phyloP scores from a whole-genome alignment of 2,329 filamentous ascomycete genomes.

The Aureobasidium sp. region DNA sequence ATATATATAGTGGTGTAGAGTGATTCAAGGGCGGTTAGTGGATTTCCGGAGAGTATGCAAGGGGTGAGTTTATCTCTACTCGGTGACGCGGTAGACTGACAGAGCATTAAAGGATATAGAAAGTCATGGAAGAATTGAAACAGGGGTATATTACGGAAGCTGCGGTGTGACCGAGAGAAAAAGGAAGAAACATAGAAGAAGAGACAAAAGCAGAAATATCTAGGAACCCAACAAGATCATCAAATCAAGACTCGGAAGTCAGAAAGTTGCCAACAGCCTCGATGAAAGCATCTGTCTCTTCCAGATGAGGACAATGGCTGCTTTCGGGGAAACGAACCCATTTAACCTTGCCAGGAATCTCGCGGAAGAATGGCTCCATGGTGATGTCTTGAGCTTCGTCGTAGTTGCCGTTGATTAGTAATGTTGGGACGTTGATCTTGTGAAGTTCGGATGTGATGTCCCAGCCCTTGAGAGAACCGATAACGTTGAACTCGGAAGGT shows the following conservation, averaged over 20 bases:
- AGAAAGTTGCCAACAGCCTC: slow-evolving; percentile 28
- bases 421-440: slow-evolving; percentile 30
- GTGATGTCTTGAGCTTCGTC: slow-evolving; percentile 32
- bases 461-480: slow-evolving; percentile 35
- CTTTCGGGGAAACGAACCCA: slow-evolving; percentile 31
- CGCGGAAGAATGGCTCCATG: slow-evolving; percentile 29
- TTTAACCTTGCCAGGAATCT: slow-evolving; percentile 30
- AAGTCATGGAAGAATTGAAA: neutral
- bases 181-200: neutral
- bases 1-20: no score
- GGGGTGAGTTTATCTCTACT: no score
- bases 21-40: no score
- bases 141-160: neutral
- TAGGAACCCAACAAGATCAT: neutral
- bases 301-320: slow-evolving; percentile 29
- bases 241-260: neutral
- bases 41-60: no score
- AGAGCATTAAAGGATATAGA: neutral
- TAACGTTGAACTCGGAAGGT: slow-evolving; percentile 31
- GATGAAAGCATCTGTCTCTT: slow-evolving; percentile 31
- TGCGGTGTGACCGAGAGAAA: neutral
- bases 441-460: slow-evolving; percentile 26
- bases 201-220: neutral
- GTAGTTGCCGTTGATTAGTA: slow-evolving; percentile 36
- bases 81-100: no score